Evolutionary conservation across 495 filamentous ascomycete species (phyloP).

Genomic region (Talaromyces trachyspermus): DNA sequence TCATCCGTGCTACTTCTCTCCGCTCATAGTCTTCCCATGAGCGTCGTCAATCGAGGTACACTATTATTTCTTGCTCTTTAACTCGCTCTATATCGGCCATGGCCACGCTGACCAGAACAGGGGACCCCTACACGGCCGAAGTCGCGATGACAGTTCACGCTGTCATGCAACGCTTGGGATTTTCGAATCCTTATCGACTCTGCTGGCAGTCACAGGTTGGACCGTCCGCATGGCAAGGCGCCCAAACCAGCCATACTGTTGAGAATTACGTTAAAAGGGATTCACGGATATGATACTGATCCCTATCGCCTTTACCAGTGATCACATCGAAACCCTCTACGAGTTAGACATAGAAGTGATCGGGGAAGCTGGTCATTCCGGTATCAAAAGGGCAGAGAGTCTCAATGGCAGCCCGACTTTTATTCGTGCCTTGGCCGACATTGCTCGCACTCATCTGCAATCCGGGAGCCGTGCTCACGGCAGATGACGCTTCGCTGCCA

Average conservation of each 20-base stretch:
- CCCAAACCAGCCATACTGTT: constrained; percentile 85
- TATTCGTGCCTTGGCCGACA: constrained; percentile 80
- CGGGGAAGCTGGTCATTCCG: constrained; percentile 69
- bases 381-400: constrained; percentile 85
- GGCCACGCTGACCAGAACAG: constrained; percentile 31
- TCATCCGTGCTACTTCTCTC: constrained; percentile 84
- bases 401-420: constrained; percentile 89
- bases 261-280: constrained; percentile 83
- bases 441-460: constrained; percentile 72
- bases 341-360: constrained; percentile 96
- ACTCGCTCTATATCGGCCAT: background rate
- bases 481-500: constrained; percentile 94
- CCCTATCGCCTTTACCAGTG: constrained; percentile 95
- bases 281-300: constrained; percentile 88
- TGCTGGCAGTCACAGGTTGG: constrained; percentile 99
- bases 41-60: constrained; percentile 90
- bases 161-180: constrained; percentile 83
- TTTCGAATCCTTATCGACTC: constrained; percentile 82
- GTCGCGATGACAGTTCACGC: constrained; percentile 96
- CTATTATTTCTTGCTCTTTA: too few species aligned
- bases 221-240: constrained; percentile 89
- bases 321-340: constrained; percentile 96
- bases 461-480: constrained; percentile 60
- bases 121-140: constrained; percentile 94
- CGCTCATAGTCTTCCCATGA: constrained; percentile 94